Percentiles rank a stretch among this genome's conserved stretches.
These are phyloP conservation scores for Ophiostoma pallidulum DNA, from an alignment of 2,329 filamentous ascomycete genomes.

Conservation along the genomic window DNA sequence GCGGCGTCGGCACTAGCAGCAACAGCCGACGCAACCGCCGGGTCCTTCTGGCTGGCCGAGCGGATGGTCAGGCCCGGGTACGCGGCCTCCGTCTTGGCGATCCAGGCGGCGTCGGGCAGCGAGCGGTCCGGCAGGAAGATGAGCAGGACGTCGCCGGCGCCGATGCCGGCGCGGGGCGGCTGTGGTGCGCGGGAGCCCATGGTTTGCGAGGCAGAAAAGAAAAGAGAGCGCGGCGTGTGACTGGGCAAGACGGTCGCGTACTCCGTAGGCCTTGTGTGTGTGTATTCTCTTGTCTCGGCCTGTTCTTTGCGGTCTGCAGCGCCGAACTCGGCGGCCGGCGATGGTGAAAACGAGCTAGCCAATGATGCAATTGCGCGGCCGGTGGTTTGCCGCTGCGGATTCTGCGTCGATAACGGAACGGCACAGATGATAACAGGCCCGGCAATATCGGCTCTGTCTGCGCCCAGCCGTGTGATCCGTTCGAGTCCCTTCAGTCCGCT, in stretches of 20 bases:
- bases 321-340: background rate
- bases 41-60: conserved; percentile 19
- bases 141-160: conserved; percentile 30
- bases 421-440: too few relatives aligned
- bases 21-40: too few relatives aligned
- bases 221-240: too few relatives aligned
- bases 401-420: too few relatives aligned
- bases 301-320: background rate
- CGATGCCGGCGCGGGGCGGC: conserved; percentile 15
- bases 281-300: too few relatives aligned
- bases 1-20: too few relatives aligned
- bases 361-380: conserved; percentile 8
- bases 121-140: conserved; percentile 25
- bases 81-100: conserved; percentile 23
- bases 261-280: background rate
- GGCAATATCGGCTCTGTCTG: too few relatives aligned
- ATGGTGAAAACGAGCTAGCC: conserved; percentile 1
- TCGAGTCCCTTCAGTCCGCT: too few relatives aligned
- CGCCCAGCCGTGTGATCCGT: too few relatives aligned
- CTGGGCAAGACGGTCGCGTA: too few relatives aligned
- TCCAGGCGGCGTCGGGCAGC: conserved; percentile 25
- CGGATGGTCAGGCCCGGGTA: conserved; percentile 32
- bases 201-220: background rate
- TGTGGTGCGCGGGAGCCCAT: background rate
- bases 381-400: too few relatives aligned